phyloP scores from a whole-genome alignment of 495 filamentous ascomycete genomes.

The Acidiella bohemica region DNA sequence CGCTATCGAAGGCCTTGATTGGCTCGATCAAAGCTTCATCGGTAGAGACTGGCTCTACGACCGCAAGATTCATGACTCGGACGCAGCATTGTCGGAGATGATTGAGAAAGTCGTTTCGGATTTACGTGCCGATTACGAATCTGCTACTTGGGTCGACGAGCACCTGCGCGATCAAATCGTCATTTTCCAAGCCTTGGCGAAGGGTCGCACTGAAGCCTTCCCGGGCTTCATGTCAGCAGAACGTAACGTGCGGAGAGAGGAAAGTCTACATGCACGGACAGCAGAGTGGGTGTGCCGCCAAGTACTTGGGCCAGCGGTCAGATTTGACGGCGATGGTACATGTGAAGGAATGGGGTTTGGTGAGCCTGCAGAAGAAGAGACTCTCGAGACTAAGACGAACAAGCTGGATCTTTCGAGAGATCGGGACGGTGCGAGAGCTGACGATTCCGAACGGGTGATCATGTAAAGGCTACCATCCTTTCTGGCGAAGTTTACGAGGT shows the following conservation, averaged over 20 bases:
- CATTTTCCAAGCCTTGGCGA: constrained; percentile 63
- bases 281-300: constrained; percentile 57
- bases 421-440: no score
- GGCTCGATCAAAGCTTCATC: constrained; percentile 25
- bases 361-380: no score
- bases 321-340: constrained; percentile 39
- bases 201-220: constrained; percentile 35
- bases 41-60: constrained; percentile 53
- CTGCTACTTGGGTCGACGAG: constrained; percentile 49
- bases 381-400: no score
- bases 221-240: constrained; percentile 4
- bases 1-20: constrained; percentile 36
- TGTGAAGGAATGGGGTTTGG: constrained; percentile 37
- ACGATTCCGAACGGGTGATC: no score
- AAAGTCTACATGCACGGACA: constrained; percentile 49
- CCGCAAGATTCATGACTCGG: constrained; percentile 23
- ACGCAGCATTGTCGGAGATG: constrained; percentile 19
- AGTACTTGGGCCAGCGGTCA: constrained; percentile 40
- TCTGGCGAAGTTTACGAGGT: no score
- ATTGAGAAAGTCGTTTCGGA: constrained; percentile 40
- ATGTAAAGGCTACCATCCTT: no score
- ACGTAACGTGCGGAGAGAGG: constrained; percentile 5
- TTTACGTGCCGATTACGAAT: constrained; percentile 43
- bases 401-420: no score
- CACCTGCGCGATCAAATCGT: constrained; percentile 69